Evolutionary conservation across 2,329 filamentous ascomycete genomes (phyloP), one percentile per base, ranked within the genome.

Genomic region (Xylaria sp.): DNA sequence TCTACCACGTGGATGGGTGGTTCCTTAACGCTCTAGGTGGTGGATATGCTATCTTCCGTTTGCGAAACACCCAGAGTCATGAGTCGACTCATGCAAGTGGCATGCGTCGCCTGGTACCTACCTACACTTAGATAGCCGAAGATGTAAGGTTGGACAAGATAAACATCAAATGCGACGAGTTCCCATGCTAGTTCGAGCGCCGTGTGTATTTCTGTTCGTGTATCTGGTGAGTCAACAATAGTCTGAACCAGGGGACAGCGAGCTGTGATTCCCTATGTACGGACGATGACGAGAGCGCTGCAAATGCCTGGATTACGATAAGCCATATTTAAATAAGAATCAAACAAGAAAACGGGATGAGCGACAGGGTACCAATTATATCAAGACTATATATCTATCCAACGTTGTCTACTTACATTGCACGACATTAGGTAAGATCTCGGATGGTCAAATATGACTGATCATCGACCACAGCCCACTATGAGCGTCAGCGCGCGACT

Each of bases 131-230:
- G 31, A 7, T 12, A 55, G 6, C 25, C 34, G 8, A 55, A 39
- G 15, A 28, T 10, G 20, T 39, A 37, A n/a, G 13, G 25, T 39
- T 37, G 9, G 13, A 50, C 25, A 15, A 15, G 52, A 63, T 63
- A n/a, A 52, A 51, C 13, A 44, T 12, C 20, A 13, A 46, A 39
- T 50, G 34, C 34, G 13, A 37, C n/a, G 34, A 13, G 54, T 51
- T 56, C 64, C 48, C 23, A 10, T 28, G 28, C 28, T 2, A 28
- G 2, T 5, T 28, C 28, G 28, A 61, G 48, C 37, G 60, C n/a
- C 63, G 25, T 48, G 54, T 58, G 56, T 62, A 55, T 50, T 66
- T 25, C 25, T 39, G 56, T 39, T 28, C 52, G 58, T 25, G n/a
- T 54, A 37, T n/a, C n/a, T 41, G 15, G 23, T 52, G 50, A 52